phyloP scores from a whole-genome alignment of 306 rosid genomes.

The Cercis canadensis region DNA sequence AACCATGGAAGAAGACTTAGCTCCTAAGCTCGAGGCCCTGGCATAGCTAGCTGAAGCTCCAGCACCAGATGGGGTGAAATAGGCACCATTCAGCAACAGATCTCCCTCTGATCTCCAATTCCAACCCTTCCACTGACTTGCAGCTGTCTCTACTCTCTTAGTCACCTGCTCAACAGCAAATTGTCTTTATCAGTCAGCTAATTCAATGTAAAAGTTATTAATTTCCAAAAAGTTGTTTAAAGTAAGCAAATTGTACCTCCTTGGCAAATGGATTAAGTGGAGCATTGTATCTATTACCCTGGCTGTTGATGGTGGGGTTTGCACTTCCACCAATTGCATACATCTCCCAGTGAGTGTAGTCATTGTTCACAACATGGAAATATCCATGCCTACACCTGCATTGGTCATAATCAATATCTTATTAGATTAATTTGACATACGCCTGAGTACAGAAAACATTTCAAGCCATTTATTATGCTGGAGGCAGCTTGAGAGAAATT shows the following conservation, averaged over 20 bases:
- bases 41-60: constrained; percentile 97
- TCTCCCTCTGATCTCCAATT: constrained; percentile 99
- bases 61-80: constrained; percentile 95
- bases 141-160: constrained; percentile 88
- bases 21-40: constrained; percentile 98
- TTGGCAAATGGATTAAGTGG: constrained; percentile 85
- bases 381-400: constrained; percentile 97
- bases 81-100: constrained; percentile 82
- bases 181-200: constrained; percentile 11
- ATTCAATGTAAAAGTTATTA: constrained; percentile 17
- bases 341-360: constrained; percentile 99
- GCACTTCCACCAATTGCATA: constrained; percentile 99
- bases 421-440: constrained; percentile 34
- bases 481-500: constrained; percentile 5
- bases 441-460: not conserved
- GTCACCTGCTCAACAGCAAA: constrained; percentile 63
- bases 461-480: not conserved
- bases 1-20: constrained; percentile 92
- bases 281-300: constrained; percentile 96
- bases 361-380: constrained; percentile 99
- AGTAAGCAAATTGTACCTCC: constrained; percentile 61
- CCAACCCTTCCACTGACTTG: constrained; percentile 74
- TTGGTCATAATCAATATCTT: constrained; percentile 27
- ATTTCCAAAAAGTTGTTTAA: constrained; percentile 20
- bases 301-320: constrained; percentile 94